Base-by-base conservation (phyloP, 768 basidiomycete species). In the Crassisporium funariophilum region DNA sequence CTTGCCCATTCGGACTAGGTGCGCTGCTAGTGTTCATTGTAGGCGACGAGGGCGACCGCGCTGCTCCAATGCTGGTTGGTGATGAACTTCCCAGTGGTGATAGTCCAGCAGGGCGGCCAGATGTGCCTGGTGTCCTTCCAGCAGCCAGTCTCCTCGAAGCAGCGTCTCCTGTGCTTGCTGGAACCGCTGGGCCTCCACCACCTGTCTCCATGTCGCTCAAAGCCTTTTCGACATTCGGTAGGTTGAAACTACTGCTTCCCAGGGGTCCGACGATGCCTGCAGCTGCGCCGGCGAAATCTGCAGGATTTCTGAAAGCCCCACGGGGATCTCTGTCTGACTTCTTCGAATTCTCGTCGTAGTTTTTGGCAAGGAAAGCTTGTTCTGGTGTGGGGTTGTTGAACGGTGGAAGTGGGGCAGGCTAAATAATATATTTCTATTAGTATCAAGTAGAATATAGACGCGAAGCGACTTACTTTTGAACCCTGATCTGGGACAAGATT, bases 191-290 rank as follows among this genome's bases (percentile, higher is more conserved):
- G 24, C 57, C 62, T 8, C 64, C 62, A 15, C 58, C 60, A 64
- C 79, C 79, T 40, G 78, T 77, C 58, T 95, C 92, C 92, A 97
- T 93, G 46, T 94, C 91, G 16, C 77, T 79, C 46, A 97, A 76
- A 1, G 90, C 93, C 41, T 83, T 83, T 65, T 94, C 93, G 27
- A 98, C 95, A 46, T 76, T 86, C 1, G 95, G 94, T 40, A 98
- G 71, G 59, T 69, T 88, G 69, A 95, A 86, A 48, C 85, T 89
- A 55, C 85, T 88, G 62, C 85, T 88, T 44, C 88, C 89, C 68
- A 99, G 80, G 0, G 95, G 95, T 1, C 95, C 95, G 9, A 99
- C 95, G 37, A 97, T 83, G 20, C 95, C 92, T 1, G 85, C 79
- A 3, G 78, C 64, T 4, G 76, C 68, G 13, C 75, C 74, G 5